Base-by-base conservation (phyloP, 2,329 filamentous ascomycete species). In the Aspergillus jensenii region DNA sequence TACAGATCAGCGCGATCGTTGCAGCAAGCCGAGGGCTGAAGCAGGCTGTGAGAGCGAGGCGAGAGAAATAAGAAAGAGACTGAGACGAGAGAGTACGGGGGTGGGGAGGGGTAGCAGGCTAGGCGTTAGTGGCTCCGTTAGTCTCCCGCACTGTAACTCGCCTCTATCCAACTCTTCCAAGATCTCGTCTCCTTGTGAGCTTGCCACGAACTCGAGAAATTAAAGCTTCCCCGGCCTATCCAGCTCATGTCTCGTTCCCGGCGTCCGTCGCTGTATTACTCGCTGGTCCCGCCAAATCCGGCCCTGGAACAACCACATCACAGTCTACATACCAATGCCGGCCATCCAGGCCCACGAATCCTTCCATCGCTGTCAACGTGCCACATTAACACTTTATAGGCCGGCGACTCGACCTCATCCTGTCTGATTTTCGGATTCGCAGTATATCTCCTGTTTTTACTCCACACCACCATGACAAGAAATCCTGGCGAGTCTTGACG, bases 41-140 rank as follows among this genome's bases (percentile, higher is more conserved):
- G 25, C 19, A n/a, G 23, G 35, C 33, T 31, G 56, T 31, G 45
- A 40, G 52, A 46, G 58, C 51, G 56, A 50, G 33, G 39, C 19
- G 53, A 53, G 49, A 55, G 31, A 53, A 55, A 54, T 25, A 51
- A 41, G 33, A 58, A 48, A 48, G 56, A 58, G 12, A 31, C 27
- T 4, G 27, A 8, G 14, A 55, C 54, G 56, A 52, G 35, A 27
- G 35, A 59, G 54, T 61, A 62, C 55, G 62, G 59, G 61, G 61
- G 62, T 65, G 63, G 63, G 61, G 63, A 65, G 63, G 62, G 63
- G 62, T 65, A 63, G 61, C 21, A 39, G 60, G 59, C 61, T 46
- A 58, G 59, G 55, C 27, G 40, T 37, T 47, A 55, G 47, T 56
- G 52, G 52, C 49, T 53, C 46, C 37, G 45, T 49, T 49, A 44